Conservation (phyloP, 208 protist genomes). For the Giardia muris region DNA sequence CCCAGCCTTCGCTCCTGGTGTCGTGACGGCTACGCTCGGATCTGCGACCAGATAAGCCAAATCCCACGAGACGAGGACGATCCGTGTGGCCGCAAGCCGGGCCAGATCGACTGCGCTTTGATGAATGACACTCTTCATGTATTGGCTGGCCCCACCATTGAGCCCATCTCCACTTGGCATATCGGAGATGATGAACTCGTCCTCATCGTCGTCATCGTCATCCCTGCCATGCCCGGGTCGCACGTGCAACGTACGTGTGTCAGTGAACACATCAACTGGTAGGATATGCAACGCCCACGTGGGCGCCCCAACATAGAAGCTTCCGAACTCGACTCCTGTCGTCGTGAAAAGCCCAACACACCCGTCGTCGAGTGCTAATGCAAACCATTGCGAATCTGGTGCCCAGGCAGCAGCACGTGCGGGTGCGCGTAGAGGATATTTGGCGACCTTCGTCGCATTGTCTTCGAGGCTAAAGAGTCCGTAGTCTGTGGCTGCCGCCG, state of each 20-base stretch:
- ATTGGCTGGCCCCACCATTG: too few relatives aligned
- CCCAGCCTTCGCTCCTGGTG: too few relatives aligned
- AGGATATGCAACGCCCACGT: constrained; percentile 4
- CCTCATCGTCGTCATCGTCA: too few relatives aligned
- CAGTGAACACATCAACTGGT: not conserved
- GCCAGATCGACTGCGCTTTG: too few relatives aligned
- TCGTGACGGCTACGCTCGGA: too few relatives aligned
- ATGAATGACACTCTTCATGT: too few relatives aligned
- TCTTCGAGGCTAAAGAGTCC: not conserved
- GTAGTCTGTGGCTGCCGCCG: not conserved
- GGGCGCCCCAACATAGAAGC: not conserved
- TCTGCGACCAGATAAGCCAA: not conserved
- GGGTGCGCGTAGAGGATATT: not conserved
- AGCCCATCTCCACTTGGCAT: too few relatives aligned
- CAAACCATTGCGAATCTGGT: not conserved
- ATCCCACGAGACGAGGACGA: not conserved
- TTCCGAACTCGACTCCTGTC: not conserved
- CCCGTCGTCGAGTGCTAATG: not conserved
- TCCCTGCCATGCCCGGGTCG: too few relatives aligned
- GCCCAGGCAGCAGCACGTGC: not conserved
- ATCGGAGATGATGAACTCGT: too few relatives aligned
- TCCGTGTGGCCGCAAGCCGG: too few relatives aligned
- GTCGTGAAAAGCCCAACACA: not conserved
- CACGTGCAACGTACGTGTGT: too few relatives aligned
- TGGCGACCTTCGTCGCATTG: not conserved